Conservation (phyloP, 2,329 filamentous ascomycete species). For the Orbilia oligospora region DNA sequence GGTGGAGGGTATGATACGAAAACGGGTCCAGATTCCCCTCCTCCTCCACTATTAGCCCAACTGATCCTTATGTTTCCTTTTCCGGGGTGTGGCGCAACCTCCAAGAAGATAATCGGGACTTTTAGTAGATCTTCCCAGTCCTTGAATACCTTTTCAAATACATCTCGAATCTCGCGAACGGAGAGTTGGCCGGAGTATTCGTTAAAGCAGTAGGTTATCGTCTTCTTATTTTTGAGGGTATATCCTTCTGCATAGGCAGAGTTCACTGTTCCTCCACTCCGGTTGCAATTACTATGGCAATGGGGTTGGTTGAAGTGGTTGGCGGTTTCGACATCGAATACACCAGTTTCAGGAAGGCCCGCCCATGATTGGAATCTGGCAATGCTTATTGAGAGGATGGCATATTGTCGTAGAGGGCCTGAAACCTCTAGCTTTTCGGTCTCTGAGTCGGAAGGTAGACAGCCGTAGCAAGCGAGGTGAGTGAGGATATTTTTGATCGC, state of each 20-base stretch:
- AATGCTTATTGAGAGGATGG: background rate
- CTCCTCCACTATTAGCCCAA: background rate
- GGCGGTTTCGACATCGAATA: conserved; percentile 3
- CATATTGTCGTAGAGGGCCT: background rate
- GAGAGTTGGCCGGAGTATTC: background rate
- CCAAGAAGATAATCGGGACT: background rate
- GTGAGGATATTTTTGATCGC: background rate
- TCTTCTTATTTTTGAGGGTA: background rate
- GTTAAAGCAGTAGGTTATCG: conserved; percentile 3
- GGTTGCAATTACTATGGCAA: background rate
- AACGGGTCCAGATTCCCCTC: background rate
- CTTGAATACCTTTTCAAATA: background rate
- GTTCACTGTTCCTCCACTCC: background rate
- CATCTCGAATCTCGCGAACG: background rate
- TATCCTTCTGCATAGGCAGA: too few species aligned
- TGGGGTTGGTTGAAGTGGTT: background rate
- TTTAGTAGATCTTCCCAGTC: background rate
- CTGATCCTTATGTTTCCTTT: conserved; percentile 2
- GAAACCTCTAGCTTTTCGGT: background rate
- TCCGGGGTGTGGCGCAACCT: background rate
- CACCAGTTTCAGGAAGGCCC: background rate
- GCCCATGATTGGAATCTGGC: background rate
- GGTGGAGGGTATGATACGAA: background rate
- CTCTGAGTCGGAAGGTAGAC: background rate
- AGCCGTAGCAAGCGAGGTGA: conserved; percentile 5